Base-by-base conservation (phyloP, 192 early-diverging fungal genomes). In the Mycoemilia scoparia region DNA sequence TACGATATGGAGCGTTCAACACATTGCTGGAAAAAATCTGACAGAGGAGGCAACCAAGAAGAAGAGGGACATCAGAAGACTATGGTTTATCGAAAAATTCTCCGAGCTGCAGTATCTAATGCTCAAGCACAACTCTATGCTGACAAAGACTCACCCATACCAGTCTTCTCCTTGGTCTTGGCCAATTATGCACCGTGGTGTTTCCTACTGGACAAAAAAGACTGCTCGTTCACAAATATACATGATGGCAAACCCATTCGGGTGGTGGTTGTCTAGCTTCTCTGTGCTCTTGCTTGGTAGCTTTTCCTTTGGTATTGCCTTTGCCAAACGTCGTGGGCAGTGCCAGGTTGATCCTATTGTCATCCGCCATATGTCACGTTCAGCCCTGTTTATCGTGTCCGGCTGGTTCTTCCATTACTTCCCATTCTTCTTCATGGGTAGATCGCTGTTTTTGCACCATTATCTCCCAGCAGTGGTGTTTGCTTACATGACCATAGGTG, bases 81-180 rank as follows among this genome's bases (percentile, higher is more conserved):
- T 66, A 43, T 33, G 57, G 14, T 97, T 97, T 39, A 38, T 88
- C 11, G 41, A 48, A 6, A 93, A 96, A 60, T 96, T 79, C 39
- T 27, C 72, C 18, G 93, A 97, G 47, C 69, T 95, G 5, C 89
- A 96, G 55, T 45, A 48, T 4, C 59, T 78, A 13, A 97, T 97
- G 90, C 54, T 97, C 31, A 64, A 69, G 13, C 84, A 90, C 53
- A 97, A 97, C 49, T 67, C 79, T 36, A 83, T 71, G 6, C 62
- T 97, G 18, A 90, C 82, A 2, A 70, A 71, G n/a, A 60, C 78
- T 14, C 93, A 97, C 48, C 92, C 93, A 24, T 97, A 90, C 69
- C 83, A 84, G 49, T 76, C 71, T 5, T 21, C 52, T 3, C 87
- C 93, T 7, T 61, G 79, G 24, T 61, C 79, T 12, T 96, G 92